Base-by-base conservation (phyloP, 768 basidiomycete genomes). In the Roridomyces roridus region DNA sequence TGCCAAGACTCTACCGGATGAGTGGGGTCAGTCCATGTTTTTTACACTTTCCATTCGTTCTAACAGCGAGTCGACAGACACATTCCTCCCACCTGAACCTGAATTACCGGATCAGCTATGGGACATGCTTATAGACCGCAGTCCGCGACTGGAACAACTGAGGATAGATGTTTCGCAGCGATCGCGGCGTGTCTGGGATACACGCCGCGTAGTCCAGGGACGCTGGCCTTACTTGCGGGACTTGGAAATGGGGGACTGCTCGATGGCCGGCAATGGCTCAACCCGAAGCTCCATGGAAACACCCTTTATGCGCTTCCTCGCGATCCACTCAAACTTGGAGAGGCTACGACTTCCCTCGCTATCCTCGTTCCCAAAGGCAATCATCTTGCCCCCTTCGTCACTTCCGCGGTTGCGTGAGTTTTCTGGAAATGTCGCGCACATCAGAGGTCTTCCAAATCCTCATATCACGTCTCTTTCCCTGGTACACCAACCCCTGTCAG, bases 21-120 rank as follows among this genome's bases (percentile, higher is more conserved):
- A 62, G 55, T 62, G 60, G 60, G 60, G 60, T 42, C 34, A 36
- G 48, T 46, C n/a, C n/a, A 20, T 24, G 3, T 36, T 14, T 17
- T 35, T 43, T 23, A 35, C 20, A 26, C 29, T 23, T 12, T 14
- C 39, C 14, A 31, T 51, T 14, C 29, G 18, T 46, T 51, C 43
- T 49, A n/a, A 57, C 46, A 37, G 10, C 17, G 49, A 29, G 25
- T 40, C 23, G 17, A 24, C 43, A 63, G 57, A 59, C 53, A 58
- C 61, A 2, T 59, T 58, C 20, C 17, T 63, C 7, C 57, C 57
- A 6, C 61, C 61, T 6, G 49, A 63, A 44, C 61, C 61, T 3
- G 61, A 59, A n/a, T 43, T 63, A 23, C 61, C 61, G 41, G 57
- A 63, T 55, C 61, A 63, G 37, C 53, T 59, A 11, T 63, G 61